These are phyloP conservation scores for Decorospora gaudefroyi DNA, from an alignment of 2,329 filamentous ascomycete species.

Conservation along the genomic window DNA sequence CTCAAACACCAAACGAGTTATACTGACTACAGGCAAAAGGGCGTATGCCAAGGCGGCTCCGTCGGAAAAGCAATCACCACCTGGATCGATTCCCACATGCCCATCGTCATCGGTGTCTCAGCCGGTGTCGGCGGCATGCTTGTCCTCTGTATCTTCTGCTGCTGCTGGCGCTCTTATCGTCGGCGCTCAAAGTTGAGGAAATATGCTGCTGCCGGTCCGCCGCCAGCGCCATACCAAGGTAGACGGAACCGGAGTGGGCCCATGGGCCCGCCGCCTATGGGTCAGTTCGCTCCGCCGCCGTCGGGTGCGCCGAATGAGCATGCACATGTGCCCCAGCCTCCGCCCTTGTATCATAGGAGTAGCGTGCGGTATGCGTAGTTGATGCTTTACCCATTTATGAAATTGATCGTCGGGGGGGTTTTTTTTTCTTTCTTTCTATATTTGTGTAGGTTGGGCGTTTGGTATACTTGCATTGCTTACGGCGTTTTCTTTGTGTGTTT, in stretches of 20 bases:
- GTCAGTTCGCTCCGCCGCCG: conserved; percentile 7
- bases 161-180: conserved; percentile 61
- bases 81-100: conserved; percentile 78
- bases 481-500: no score
- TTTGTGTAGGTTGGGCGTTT: no score
- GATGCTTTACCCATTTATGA: no score
- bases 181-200: conserved; percentile 31
- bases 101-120: conserved; percentile 80
- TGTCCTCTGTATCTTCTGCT: conserved; percentile 66
- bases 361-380: conserved; percentile 24
- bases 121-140: conserved; percentile 73
- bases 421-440: not conserved
- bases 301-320: conserved; percentile 9
- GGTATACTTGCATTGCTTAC: no score
- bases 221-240: conserved; percentile 12
- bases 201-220: conserved; percentile 20
- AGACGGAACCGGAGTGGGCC: conserved; percentile 1
- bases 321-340: conserved; percentile 17
- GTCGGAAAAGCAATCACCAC: conserved; percentile 70
- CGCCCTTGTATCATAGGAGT: conserved; percentile 16
- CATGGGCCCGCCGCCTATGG: conserved; percentile 5
- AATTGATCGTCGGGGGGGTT: no score
- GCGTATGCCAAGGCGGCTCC: conserved; percentile 72
- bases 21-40: conserved; percentile 52
- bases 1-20: not conserved